Evolutionary conservation across 2,329 filamentous ascomycete genomes (phyloP).

Genomic region (Fusarium hainanense): DNA sequence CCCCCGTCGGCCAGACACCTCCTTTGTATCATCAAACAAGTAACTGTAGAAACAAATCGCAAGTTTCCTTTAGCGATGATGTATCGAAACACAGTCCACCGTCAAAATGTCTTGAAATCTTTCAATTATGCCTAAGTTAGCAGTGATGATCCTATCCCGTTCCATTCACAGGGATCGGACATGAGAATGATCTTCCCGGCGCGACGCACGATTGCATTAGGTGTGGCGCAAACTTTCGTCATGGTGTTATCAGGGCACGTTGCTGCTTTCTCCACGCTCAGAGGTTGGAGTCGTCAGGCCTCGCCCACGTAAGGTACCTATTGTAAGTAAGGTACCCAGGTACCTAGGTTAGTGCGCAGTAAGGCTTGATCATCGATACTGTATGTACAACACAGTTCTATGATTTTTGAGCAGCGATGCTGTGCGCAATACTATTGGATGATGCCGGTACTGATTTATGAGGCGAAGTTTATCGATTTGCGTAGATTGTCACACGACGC

Average conservation of each 20-base stretch:
- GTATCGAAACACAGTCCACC: constrained; percentile 4
- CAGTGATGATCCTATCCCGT: constrained; percentile 5
- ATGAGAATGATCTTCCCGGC: constrained; percentile 14
- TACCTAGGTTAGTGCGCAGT: neutral
- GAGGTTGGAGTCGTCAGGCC: constrained; percentile 26
- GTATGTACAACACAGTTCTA: constrained; percentile 3
- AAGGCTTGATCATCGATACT: neutral
- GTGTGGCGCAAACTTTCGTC: constrained; percentile 38
- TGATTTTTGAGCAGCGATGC: constrained; percentile 14
- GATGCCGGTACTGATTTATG: neutral
- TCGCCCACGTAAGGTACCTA: constrained; percentile 13
- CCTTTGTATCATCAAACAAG: constrained; percentile 17
- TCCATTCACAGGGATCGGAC: constrained; percentile 19
- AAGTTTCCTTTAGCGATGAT: constrained; percentile 1
- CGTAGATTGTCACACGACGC: constrained; percentile 21
- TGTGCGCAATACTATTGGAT: constrained; percentile 6
- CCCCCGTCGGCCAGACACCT: constrained; percentile 21
- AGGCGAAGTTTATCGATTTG: constrained; percentile 18
- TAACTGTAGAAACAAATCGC: constrained; percentile 8
- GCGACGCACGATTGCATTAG: constrained; percentile 25
- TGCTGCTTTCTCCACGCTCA: constrained; percentile 30
- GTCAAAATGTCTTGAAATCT: constrained; percentile 24
- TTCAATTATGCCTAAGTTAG: constrained; percentile 9
- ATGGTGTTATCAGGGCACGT: constrained; percentile 36
- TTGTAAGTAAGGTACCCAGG: neutral